A percentile compares a stretch with the other conserved stretches of the same genome.
Conservation (phyloP, 805 yeast species). For the Candida chauliodis region DNA sequence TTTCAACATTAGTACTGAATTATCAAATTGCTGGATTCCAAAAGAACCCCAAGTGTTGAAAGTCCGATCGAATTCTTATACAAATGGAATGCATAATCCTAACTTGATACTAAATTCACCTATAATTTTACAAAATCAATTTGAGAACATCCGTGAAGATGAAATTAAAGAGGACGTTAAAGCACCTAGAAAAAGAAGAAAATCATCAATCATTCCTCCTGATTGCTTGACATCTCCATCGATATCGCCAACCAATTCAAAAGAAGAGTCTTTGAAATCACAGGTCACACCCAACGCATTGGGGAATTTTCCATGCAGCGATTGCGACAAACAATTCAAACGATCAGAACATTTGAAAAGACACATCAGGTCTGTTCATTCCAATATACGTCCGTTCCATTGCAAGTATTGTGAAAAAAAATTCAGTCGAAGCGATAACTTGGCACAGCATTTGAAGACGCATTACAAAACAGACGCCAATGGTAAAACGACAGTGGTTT, state of each 20-base stretch:
- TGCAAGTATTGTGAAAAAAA: conserved; percentile 44
- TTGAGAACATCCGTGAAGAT: conserved; percentile 7
- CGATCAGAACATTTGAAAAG: conserved; percentile 42
- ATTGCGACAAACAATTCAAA: conserved; percentile 41
- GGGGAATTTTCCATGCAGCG: conserved; percentile 36
- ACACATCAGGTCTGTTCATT: conserved; percentile 41
- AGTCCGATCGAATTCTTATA: conserved; percentile 6
- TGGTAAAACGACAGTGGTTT: conserved; percentile 20
- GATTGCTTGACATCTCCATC: not conserved
- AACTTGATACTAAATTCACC: conserved; percentile 4
- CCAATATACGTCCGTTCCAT: conserved; percentile 43
- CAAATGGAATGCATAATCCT: conserved; percentile 4
- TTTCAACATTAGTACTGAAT: conserved; percentile 15
- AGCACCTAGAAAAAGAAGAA: conserved; percentile 9
- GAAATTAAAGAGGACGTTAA: not conserved
- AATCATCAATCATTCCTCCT: conserved; percentile 1
- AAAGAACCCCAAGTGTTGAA: not conserved
- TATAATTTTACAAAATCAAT: conserved; percentile 4
- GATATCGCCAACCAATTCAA: conserved; percentile 3
- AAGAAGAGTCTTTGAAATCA: not conserved
- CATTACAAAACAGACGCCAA: conserved; percentile 32
- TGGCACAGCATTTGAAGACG: conserved; percentile 44
- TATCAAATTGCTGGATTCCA: not conserved
- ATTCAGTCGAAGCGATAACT: conserved; percentile 39
- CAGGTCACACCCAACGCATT: conserved; percentile 3